These are phyloP conservation scores for Euclidium syriacum DNA, from an alignment of 345 rosid genomes.

Conservation along the genomic window DNA sequence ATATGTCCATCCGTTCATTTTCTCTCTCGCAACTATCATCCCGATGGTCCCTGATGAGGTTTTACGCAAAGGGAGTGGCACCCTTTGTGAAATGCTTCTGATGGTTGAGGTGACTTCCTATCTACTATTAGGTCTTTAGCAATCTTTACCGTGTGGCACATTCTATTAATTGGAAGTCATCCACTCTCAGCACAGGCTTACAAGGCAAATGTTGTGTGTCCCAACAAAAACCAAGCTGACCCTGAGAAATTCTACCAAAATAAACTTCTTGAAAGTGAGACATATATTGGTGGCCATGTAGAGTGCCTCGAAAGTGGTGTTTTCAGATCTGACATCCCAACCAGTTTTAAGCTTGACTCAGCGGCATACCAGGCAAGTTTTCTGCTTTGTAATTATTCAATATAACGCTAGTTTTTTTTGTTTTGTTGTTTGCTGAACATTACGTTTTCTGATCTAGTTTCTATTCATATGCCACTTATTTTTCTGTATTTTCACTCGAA, in stretches of 20 bases:
- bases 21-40: constrained; percentile 93
- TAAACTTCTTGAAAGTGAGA: constrained; percentile 96
- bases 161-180: constrained; percentile 20
- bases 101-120: constrained; percentile 79
- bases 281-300: constrained; percentile 96
- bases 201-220: constrained; percentile 92
- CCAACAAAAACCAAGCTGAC: constrained; percentile 92
- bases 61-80: constrained; percentile 97
- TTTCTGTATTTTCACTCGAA: neutral
- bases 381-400: constrained; percentile 15
- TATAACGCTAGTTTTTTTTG: neutral
- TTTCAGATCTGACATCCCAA: constrained; percentile 93
- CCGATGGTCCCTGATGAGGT: constrained; percentile 99
- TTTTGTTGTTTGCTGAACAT: neutral
- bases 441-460: constrained; percentile 2
- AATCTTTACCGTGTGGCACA: constrained; percentile 6
- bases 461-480: neutral
- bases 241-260: constrained; percentile 71
- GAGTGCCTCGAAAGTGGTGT: constrained; percentile 99
- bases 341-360: constrained; percentile 82
- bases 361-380: constrained; percentile 68
- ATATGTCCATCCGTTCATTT: constrained; percentile 95
- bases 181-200: constrained; percentile 52
- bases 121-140: constrained; percentile 12
- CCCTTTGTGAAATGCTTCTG: constrained; percentile 99